A percentile compares a stretch with the other conserved stretches of the same genome.
Evolutionary conservation across 441 rosid genomes (phyloP).

Genomic region (Erodium moschatum): DNA sequence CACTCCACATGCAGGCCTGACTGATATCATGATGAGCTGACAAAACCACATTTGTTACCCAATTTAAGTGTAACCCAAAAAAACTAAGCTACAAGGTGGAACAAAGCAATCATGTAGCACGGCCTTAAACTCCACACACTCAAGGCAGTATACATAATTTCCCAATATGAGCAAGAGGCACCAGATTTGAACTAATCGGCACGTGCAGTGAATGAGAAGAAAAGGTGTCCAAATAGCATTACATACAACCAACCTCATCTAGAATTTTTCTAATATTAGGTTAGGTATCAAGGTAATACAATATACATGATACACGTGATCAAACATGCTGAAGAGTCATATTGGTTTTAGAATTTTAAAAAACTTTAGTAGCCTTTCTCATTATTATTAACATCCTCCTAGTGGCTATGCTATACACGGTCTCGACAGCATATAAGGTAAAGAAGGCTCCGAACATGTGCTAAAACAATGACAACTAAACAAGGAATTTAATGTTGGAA

Average conservation of each 20-base stretch:
- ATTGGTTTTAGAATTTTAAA: background rate
- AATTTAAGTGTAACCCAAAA: too few species aligned
- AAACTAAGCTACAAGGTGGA: too few species aligned
- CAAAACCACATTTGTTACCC: too few species aligned
- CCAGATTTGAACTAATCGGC: background rate
- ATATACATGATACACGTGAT: background rate
- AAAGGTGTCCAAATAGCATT: background rate
- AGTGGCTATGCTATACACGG: background rate
- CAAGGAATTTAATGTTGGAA: conserved; percentile 1
- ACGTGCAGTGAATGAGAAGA: background rate
- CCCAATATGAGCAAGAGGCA: too few species aligned
- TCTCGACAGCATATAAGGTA: background rate
- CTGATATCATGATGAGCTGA: too few species aligned
- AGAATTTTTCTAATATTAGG: background rate
- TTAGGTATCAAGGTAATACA: background rate
- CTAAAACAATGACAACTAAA: background rate
- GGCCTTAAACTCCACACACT: too few species aligned
- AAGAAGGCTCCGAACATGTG: background rate
- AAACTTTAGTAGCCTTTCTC: background rate
- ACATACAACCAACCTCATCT: background rate
- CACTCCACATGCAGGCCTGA: too few species aligned
- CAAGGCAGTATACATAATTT: too few species aligned
- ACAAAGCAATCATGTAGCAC: too few species aligned
- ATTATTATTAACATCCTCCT: background rate
- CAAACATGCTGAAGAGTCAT: background rate